These are phyloP conservation scores for Fusarium bactridioides DNA, from an alignment of 2,329 filamentous ascomycete genomes.

Conservation along the genomic window DNA sequence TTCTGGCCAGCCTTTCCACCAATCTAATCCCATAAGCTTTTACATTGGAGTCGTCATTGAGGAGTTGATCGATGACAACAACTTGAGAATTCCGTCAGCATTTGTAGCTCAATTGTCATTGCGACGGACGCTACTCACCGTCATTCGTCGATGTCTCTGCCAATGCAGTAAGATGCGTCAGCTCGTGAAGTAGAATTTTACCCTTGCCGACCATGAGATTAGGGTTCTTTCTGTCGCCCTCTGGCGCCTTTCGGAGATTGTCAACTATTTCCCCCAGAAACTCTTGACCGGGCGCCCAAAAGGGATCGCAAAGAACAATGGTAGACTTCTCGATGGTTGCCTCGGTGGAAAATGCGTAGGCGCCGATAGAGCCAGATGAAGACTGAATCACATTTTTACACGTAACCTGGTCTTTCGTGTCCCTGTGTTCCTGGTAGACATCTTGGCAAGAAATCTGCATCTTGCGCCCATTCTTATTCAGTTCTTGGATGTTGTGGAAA, in stretches of 20 bases:
- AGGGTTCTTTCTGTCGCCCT: not conserved
- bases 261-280: not conserved
- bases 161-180: not conserved
- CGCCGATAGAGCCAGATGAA: not conserved
- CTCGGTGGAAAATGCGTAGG: not conserved
- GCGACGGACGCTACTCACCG: not conserved
- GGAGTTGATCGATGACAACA: not conserved
- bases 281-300: not conserved
- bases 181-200: not conserved
- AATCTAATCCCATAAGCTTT: not conserved
- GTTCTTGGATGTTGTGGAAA: not conserved
- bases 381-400: not conserved
- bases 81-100: not conserved
- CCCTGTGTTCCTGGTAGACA: not conserved
- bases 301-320: not conserved
- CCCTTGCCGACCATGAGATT: not conserved
- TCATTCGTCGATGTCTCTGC: not conserved
- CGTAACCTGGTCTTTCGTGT: accelerated
- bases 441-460: not conserved
- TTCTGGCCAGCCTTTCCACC: not conserved
- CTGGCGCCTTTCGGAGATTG: not conserved
- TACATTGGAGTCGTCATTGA: not conserved
- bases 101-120: not conserved
- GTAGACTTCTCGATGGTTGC: not conserved
- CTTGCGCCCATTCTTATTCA: not conserved